These are phyloP conservation scores for Sporisorium iseilematis-ciliati DNA, from an alignment of 1,284 basidiomycete species.

Conservation along the genomic window DNA sequence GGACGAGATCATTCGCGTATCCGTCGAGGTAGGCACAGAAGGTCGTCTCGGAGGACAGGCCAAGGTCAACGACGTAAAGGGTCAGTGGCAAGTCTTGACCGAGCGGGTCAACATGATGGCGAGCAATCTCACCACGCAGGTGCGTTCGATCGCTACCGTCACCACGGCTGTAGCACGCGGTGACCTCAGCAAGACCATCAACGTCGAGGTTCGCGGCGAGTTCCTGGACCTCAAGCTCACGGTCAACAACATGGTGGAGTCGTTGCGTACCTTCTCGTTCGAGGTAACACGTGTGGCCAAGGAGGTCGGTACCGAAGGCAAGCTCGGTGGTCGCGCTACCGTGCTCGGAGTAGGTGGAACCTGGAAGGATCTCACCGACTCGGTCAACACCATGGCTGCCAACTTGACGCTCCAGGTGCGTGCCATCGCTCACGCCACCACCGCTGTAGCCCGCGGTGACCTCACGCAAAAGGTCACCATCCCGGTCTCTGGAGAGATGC, in stretches of 20 bases:
- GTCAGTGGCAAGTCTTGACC: slow-evolving; percentile 71
- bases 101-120: slow-evolving; percentile 71
- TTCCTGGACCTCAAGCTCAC: slow-evolving; percentile 69
- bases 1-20: slow-evolving; percentile 75
- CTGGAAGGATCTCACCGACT: slow-evolving; percentile 84
- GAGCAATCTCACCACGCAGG: slow-evolving; percentile 86
- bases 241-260: slow-evolving; percentile 70
- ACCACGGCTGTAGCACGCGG: slow-evolving; percentile 68
- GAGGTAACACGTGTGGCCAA: slow-evolving; percentile 70
- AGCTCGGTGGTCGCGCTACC: slow-evolving; percentile 68
- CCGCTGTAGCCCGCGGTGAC: slow-evolving; percentile 93
- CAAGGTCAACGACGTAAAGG: slow-evolving; percentile 75
- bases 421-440: slow-evolving; percentile 93
- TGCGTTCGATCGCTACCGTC: slow-evolving; percentile 73
- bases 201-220: slow-evolving; percentile 68
- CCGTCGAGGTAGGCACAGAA: slow-evolving; percentile 89
- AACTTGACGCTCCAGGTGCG: slow-evolving; percentile 90
- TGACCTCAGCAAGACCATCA: slow-evolving; percentile 69
- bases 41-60: slow-evolving; percentile 89
- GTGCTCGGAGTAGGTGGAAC: slow-evolving; percentile 70
- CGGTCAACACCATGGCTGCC: slow-evolving; percentile 75
- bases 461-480: slow-evolving; percentile 92
- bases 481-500: slow-evolving; percentile 93
- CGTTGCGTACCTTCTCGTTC: slow-evolving; percentile 69
- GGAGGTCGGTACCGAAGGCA: slow-evolving; percentile 70